These are phyloP conservation scores for Cryptosporidium tyzzeri DNA, from an alignment of 169 alveolate genomes.

Conservation along the genomic window DNA sequence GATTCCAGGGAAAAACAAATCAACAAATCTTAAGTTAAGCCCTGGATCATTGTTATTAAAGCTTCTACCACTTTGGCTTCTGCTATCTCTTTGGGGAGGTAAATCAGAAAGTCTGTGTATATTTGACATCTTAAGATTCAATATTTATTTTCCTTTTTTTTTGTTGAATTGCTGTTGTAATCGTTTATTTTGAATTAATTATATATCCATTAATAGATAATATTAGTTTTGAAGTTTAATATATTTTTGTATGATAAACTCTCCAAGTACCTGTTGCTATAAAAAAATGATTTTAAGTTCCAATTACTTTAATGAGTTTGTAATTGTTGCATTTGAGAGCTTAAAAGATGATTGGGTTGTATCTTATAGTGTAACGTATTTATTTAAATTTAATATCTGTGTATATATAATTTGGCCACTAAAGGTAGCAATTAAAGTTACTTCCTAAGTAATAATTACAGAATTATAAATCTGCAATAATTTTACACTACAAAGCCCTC, in stretches of 20 bases:
- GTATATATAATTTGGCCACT: neutral
- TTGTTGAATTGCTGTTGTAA: neutral
- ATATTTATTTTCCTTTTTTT: neutral
- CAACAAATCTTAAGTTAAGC: conserved; percentile 46
- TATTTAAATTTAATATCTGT: neutral
- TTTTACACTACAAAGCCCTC: neutral
- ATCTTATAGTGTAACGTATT: neutral
- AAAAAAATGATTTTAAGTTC: neutral
- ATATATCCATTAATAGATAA: conserved; percentile 7
- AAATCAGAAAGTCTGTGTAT: conserved; percentile 68
- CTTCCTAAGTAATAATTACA: neutral
- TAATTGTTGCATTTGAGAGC: conserved; percentile 5
- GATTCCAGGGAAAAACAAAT: conserved; percentile 68
- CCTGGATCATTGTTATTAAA: conserved; percentile 21
- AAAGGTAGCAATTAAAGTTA: neutral
- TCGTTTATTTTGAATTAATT: neutral
- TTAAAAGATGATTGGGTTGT: neutral
- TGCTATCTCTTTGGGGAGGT: conserved; percentile 41
- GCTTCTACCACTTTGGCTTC: conserved; percentile 11
- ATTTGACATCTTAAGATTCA: conserved; percentile 55
- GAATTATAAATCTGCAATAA: neutral
- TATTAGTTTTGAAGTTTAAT: neutral
- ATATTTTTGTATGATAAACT: neutral
- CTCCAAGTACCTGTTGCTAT: neutral
- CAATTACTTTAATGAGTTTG: neutral